Conservation (phyloP, 148 eudicot species). For the Rhododendron kiyosumense region DNA sequence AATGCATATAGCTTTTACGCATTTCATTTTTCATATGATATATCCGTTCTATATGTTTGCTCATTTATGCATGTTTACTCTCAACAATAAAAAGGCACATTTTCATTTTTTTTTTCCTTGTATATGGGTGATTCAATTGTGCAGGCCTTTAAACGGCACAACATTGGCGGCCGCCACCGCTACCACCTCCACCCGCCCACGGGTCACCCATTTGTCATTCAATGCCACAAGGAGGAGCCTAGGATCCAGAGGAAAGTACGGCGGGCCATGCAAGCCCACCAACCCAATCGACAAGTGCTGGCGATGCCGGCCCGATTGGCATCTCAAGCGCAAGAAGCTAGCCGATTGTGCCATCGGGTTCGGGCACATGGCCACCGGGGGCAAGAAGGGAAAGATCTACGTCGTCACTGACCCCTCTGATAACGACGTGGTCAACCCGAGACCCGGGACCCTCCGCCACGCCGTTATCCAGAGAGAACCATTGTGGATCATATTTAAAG, state of each 20-base stretch:
- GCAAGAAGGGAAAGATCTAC: slow-evolving; percentile 29
- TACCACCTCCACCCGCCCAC: neutral
- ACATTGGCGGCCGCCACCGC: neutral
- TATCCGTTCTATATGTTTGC: neutral
- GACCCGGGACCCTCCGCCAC: slow-evolving; percentile 38
- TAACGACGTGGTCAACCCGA: slow-evolving; percentile 19
- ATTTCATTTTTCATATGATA: neutral
- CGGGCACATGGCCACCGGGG: slow-evolving; percentile 34
- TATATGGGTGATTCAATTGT: neutral
- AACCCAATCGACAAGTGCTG: slow-evolving; percentile 43
- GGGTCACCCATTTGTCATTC: neutral
- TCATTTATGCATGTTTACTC: neutral
- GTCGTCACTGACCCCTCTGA: slow-evolving; percentile 20
- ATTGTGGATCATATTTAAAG: slow-evolving; percentile 33
- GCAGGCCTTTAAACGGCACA: neutral
- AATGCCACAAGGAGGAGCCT: neutral
- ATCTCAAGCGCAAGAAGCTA: slow-evolving; percentile 27
- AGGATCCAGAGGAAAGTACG: too few species aligned
- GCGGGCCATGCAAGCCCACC: slow-evolving; percentile 21
- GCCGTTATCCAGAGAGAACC: slow-evolving; percentile 35
- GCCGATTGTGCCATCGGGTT: slow-evolving; percentile 38
- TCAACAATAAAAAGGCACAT: too few species aligned
- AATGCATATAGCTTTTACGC: neutral
- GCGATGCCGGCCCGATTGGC: slow-evolving; percentile 42
- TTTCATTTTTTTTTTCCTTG: too few species aligned